Percentiles rank a stretch among this genome's conserved stretches.
Conservation (phyloP, 805 yeast species). For the Suhomyces prunicola region DNA sequence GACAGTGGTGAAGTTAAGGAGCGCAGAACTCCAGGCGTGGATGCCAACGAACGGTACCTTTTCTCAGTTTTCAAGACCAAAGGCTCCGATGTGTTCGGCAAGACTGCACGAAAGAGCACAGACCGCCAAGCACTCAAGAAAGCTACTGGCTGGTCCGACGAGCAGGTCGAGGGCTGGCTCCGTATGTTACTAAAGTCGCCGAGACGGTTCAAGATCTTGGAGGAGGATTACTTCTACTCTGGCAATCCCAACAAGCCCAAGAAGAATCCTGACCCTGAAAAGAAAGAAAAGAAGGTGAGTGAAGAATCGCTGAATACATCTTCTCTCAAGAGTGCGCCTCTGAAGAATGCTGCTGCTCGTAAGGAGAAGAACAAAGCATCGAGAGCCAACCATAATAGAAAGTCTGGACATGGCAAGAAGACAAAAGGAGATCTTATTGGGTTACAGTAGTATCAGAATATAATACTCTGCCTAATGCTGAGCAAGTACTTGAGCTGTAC, state of each 20-base stretch:
- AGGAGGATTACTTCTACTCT: slow-evolving; percentile 48
- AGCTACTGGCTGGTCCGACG: slow-evolving; percentile 73
- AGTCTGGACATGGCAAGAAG: slow-evolving; percentile 59
- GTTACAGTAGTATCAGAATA: slow-evolving; percentile 14
- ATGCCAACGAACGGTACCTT: slow-evolving; percentile 50
- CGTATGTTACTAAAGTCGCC: slow-evolving; percentile 69
- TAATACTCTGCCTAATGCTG: neutral
- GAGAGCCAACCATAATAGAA: slow-evolving; percentile 64
- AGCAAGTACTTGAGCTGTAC: too few species aligned
- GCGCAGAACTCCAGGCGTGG: slow-evolving; percentile 24
- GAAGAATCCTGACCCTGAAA: neutral
- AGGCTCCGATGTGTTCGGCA: slow-evolving; percentile 42
- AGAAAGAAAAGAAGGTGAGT: neutral
- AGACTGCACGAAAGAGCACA: slow-evolving; percentile 48
- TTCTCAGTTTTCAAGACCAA: slow-evolving; percentile 52
- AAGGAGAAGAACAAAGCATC: slow-evolving; percentile 57
- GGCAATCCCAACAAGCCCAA: slow-evolving; percentile 16
- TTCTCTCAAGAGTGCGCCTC: slow-evolving; percentile 1
- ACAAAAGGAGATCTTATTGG: slow-evolving; percentile 27
- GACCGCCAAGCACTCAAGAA: slow-evolving; percentile 50
- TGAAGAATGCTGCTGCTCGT: slow-evolving; percentile 33
- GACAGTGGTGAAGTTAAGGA: slow-evolving; percentile 7
- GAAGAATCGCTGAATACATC: neutral
- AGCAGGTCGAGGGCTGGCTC: slow-evolving; percentile 93
- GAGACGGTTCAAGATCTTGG: slow-evolving; percentile 55